Evolutionary conservation across 1,284 basidiomycete species (phyloP), one percentile per base, ranked within the genome.

Genomic region (Trichosporon ovoides): DNA sequence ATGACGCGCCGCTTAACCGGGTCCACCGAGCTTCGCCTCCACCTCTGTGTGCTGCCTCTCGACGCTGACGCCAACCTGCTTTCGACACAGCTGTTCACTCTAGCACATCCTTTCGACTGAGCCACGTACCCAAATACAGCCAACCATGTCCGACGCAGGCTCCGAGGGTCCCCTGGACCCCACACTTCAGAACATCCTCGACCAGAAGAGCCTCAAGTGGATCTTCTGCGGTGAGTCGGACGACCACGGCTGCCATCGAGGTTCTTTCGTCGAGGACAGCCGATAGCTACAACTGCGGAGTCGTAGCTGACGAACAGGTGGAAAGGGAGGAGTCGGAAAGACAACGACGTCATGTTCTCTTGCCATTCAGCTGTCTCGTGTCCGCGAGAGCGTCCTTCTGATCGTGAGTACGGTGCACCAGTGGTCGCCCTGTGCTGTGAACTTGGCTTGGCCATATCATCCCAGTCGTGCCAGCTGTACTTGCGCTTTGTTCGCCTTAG

Each of bases 321-420:
- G 91, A 60, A 95, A 94, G 83, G 91, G 91, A 76, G 91, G 91
- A 80, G 91, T 95, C 67, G 91, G 90, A 87, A 77, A 79, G 89
- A 97, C 93, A 0, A 96, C 93, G 0, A 95, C 93, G 3, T 93
- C 91, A 22, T 96, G 93, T 75, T 93, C 91, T 10, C 83, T 96
- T 10, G 93, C 93, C n/a, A 92, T 95, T 59, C 92, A 96, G 71
- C 84, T 96, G 37, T 90, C 93, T 3, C 81, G 85, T 67, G 84
- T 83, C 68, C 85, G 93, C 64, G 87, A 95, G 78, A 93, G 90
- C 20, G 93, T 97, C 28, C 83, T 97, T 9, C 83, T 97, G 65
- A 96, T 97, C 67, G 92, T 95, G 74, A 69, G 91, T 81, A 7
- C 6, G 19, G 19, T 16, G 20, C 40, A 5, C 28, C n/a, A n/a